phyloP scores from a whole-genome alignment of 495 filamentous ascomycete species.

The Annulohypoxylon moriforme region DNA sequence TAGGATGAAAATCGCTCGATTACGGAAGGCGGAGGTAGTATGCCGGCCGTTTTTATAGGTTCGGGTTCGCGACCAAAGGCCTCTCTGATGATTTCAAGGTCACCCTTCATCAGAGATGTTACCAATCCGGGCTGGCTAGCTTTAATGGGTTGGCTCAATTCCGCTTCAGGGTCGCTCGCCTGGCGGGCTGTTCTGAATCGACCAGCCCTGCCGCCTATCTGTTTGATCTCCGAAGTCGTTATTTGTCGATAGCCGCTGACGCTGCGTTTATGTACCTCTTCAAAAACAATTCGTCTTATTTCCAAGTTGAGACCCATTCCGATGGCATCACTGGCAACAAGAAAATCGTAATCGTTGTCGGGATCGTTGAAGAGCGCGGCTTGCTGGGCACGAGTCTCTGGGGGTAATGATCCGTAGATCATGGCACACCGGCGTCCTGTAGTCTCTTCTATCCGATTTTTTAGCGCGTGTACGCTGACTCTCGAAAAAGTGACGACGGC shows the following conservation, averaged over 20 bases:
- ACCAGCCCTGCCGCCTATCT: slow-evolving; percentile 94
- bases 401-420: slow-evolving; percentile 91
- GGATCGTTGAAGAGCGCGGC: slow-evolving; percentile 93
- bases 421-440: slow-evolving; percentile 87
- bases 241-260: slow-evolving; percentile 64
- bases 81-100: slow-evolving; percentile 69
- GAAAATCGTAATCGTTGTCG: slow-evolving; percentile 90
- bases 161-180: slow-evolving; percentile 43
- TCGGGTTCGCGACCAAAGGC: slow-evolving; percentile 72
- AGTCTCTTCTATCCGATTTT: slow-evolving; percentile 75
- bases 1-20: slow-evolving; percentile 78
- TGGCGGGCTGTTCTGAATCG: slow-evolving; percentile 80
- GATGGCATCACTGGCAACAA: slow-evolving; percentile 95
- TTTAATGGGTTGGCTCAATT: slow-evolving; percentile 29
- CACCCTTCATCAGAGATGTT: slow-evolving; percentile 78
- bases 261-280: slow-evolving; percentile 75
- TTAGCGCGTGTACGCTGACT: slow-evolving; percentile 81
- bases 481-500: slow-evolving; percentile 89
- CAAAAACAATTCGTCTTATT: slow-evolving; percentile 91
- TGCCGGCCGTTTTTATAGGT: slow-evolving; percentile 77
- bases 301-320: slow-evolving; percentile 98
- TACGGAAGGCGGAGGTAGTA: slow-evolving; percentile 73
- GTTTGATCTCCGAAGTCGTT: slow-evolving; percentile 82
- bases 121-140: slow-evolving; percentile 72
- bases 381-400: slow-evolving; percentile 91